phyloP scores from a whole-genome alignment of 2,329 filamentous ascomycete genomes.

The Westerdykella ornata region DNA sequence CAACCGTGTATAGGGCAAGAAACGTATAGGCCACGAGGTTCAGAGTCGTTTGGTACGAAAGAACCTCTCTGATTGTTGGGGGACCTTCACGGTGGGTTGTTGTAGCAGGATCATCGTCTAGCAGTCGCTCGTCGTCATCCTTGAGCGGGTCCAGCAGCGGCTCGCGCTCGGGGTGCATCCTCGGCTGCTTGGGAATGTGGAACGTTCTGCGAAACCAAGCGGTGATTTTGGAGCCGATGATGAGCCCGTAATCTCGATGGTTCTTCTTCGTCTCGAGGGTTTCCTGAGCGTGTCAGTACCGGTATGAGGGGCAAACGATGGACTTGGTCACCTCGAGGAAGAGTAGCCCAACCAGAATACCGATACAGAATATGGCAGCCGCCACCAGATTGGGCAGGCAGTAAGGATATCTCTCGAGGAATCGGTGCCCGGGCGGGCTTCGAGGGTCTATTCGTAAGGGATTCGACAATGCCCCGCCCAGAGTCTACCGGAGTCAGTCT shows the following conservation, averaged over 20 bases:
- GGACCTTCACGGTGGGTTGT: slow-evolving; percentile 10
- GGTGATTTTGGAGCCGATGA: slow-evolving; percentile 61
- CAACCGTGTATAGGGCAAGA: slow-evolving; percentile 72
- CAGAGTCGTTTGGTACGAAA: slow-evolving; percentile 66
- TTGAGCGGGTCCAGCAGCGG: slow-evolving; percentile 26
- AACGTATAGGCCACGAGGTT: slow-evolving; percentile 73
- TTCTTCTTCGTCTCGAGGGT: slow-evolving; percentile 67
- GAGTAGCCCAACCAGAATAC: slow-evolving; percentile 64
- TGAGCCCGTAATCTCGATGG: slow-evolving; percentile 65
- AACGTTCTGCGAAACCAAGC: slow-evolving; percentile 19
- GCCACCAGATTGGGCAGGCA: slow-evolving; percentile 75
- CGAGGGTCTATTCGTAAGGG: slow-evolving; percentile 68
- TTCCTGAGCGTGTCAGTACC: slow-evolving; percentile 49
- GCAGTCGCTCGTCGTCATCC: slow-evolving; percentile 12
- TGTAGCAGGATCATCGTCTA: slow-evolving; percentile 1
- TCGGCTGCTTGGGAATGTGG: slow-evolving; percentile 4
- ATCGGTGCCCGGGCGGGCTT: slow-evolving; percentile 56
- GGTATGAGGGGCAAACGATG: neutral
- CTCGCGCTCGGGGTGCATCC: slow-evolving; percentile 17
- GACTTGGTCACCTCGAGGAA: slow-evolving; percentile 59
- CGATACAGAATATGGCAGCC: slow-evolving; percentile 68
- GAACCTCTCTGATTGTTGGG: slow-evolving; percentile 55
- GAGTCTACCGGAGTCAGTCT: slow-evolving; percentile 37
- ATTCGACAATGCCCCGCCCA: slow-evolving; percentile 80
- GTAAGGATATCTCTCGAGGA: slow-evolving; percentile 75